Conservation (phyloP, 208 protist genomes). For the Leishmania lainsoni region DNA sequence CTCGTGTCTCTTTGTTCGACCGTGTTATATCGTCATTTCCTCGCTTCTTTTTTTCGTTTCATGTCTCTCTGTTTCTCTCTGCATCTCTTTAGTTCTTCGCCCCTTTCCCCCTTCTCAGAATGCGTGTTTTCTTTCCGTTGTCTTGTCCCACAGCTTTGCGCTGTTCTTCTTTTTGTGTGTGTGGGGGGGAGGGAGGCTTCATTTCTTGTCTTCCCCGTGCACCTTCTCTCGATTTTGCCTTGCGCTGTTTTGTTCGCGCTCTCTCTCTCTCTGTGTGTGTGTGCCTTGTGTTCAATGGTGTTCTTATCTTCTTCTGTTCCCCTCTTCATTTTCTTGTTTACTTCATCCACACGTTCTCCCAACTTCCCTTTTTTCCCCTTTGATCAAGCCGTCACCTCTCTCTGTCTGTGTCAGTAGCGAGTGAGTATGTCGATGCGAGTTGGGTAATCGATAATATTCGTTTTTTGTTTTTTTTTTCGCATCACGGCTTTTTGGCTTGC, state of each 20-base stretch:
- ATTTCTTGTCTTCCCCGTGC: background rate
- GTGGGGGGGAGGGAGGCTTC: too few species aligned
- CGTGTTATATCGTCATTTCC: conserved; percentile 7
- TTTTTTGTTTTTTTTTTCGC: background rate
- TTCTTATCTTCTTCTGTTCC: background rate
- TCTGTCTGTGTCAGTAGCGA: background rate
- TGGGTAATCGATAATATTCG: background rate
- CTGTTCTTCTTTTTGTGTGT: too few species aligned
- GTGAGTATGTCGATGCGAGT: background rate
- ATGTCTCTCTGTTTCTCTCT: background rate
- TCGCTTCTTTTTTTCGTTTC: background rate
- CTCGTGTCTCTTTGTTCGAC: conserved; percentile 12
- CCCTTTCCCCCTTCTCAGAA: background rate
- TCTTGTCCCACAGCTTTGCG: background rate
- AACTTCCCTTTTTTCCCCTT: background rate
- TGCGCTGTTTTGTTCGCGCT: background rate
- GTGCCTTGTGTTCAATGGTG: background rate
- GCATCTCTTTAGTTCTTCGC: background rate
- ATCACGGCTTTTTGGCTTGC: background rate
- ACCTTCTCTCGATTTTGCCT: background rate
- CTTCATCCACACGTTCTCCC: background rate
- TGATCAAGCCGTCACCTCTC: background rate
- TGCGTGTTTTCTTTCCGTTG: background rate
- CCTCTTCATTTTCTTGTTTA: background rate
- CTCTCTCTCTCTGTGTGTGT: background rate